Base-by-base conservation (phyloP, 2,329 filamentous ascomycete genomes). In the Phaeosphaeria sp. region DNA sequence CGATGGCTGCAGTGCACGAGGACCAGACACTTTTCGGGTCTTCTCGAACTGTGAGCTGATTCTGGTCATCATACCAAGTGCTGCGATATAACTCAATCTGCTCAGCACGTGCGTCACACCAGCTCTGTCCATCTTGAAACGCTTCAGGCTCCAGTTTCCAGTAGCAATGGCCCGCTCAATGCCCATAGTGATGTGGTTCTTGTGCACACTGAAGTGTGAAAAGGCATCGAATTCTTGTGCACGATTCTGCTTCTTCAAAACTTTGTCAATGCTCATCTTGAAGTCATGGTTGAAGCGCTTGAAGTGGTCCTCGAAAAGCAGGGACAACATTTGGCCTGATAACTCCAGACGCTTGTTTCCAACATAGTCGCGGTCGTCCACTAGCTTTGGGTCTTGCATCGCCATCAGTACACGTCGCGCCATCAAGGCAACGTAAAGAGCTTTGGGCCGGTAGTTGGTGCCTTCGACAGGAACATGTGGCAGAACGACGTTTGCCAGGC, bases 11-110 rank as follows among this genome's bases (percentile, higher is more conserved):
- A 99, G 83, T 18, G 96, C 95, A 85, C 95, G 89, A 69, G 96
- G 95, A 65, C 96, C 96, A 73, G 90, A 93, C 60, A 99, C 93
- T 79, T 99, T 99, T 68, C 95, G 84, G 1, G 95, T 98, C 84
- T 99, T 99, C 76, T 99, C 95, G 72, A 99, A 99, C 80, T 99
- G 95, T 84, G 91, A 96, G 77, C 90, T 95, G 72, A 99, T 98
- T 77, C 95, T 87, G 15, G 95, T 99, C 95, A 99, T 99, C 96
- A 99, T 99, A 62, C 96, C 96, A 25, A 99, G 86, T 25, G 95
- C 95, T 62, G 90, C 91, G 76, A 99, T 97, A 74, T 98, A 99
- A 77, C 94, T 98, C 54, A 99, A 83, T 63, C 95, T 88, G 78
- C 94, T 98, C 49, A 99, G 83, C 42, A 99, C 93, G 77, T 99